Evolutionary conservation across 2,329 filamentous ascomycete species (phyloP).

Genomic region (Gaeumannomyces sp.): DNA sequence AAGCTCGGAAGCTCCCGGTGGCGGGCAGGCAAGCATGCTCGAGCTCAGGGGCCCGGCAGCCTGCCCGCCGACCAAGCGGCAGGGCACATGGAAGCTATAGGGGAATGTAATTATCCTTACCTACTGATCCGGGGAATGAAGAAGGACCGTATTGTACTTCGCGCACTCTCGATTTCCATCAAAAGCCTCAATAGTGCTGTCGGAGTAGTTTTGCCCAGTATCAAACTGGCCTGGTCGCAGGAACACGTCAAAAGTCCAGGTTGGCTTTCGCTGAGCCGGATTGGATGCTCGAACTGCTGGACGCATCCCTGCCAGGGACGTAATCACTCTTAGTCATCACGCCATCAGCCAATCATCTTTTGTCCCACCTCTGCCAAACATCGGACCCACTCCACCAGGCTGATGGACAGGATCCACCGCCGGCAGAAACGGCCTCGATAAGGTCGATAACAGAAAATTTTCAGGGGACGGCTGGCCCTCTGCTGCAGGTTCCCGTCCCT

Average conservation of each 20-base stretch:
- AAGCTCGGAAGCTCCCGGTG: neutral
- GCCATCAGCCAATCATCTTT: neutral
- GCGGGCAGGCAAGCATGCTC: neutral
- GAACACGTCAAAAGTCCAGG: constrained; percentile 1
- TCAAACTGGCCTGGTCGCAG: neutral
- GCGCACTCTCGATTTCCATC: neutral
- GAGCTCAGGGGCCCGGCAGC: neutral
- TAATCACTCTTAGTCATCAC: neutral
- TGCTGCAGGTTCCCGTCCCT: too few relatives aligned
- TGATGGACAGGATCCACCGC: too few relatives aligned
- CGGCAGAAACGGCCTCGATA: neutral
- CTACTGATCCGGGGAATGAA: neutral
- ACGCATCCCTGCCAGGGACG: neutral
- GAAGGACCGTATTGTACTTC: neutral
- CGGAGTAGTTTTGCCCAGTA: neutral
- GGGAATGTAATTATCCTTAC: neutral
- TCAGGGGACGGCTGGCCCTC: neutral
- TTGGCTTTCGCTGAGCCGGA: neutral
- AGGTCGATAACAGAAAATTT: neutral
- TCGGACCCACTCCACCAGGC: neutral
- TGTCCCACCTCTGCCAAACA: neutral
- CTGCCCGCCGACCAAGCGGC: too few relatives aligned
- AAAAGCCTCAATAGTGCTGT: neutral
- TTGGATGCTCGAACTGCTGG: neutral
- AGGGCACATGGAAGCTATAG: neutral